These are phyloP conservation scores for Trichosporon inkin DNA, from an alignment of 1,284 basidiomycete genomes.

Conservation along the genomic window DNA sequence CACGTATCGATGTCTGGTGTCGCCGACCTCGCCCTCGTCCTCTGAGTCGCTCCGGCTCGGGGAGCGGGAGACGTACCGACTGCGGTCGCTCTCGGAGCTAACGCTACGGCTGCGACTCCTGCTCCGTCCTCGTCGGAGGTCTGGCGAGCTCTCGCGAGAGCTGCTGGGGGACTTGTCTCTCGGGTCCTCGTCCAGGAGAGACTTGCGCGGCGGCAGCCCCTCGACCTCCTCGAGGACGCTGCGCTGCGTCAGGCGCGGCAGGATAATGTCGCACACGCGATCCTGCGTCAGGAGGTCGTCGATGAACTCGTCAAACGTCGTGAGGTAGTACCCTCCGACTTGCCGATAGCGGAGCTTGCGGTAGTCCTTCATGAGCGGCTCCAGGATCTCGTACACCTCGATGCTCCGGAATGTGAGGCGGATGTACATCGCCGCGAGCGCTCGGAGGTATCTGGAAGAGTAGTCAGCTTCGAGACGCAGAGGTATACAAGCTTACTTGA, in stretches of 20 bases:
- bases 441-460: conserved; percentile 74
- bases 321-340: conserved; percentile 72
- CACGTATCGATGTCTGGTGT: conserved; percentile 39
- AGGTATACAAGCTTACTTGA: conserved; percentile 72
- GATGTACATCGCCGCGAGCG: conserved; percentile 88
- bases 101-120: conserved; percentile 22
- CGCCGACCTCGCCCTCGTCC: conserved; percentile 38
- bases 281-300: conserved; percentile 81
- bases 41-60: conserved; percentile 35
- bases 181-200: conserved; percentile 56
- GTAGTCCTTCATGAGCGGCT: conserved; percentile 91
- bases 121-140: conserved; percentile 22
- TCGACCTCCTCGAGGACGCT: conserved; percentile 85
- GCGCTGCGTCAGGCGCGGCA: conserved; percentile 83
- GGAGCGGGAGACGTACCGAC: conserved; percentile 47
- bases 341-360: conserved; percentile 78
- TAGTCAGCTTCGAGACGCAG: neutral
- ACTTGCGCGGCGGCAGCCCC: conserved; percentile 76
- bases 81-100: conserved; percentile 13
- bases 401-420: conserved; percentile 85
- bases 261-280: conserved; percentile 91
- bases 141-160: conserved; percentile 31
- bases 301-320: conserved; percentile 89
- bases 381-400: conserved; percentile 88
- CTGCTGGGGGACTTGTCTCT: conserved; percentile 10